Evolutionary conservation across 2,329 filamentous ascomycete genomes (phyloP).

Genomic region (Daldinia sp.): DNA sequence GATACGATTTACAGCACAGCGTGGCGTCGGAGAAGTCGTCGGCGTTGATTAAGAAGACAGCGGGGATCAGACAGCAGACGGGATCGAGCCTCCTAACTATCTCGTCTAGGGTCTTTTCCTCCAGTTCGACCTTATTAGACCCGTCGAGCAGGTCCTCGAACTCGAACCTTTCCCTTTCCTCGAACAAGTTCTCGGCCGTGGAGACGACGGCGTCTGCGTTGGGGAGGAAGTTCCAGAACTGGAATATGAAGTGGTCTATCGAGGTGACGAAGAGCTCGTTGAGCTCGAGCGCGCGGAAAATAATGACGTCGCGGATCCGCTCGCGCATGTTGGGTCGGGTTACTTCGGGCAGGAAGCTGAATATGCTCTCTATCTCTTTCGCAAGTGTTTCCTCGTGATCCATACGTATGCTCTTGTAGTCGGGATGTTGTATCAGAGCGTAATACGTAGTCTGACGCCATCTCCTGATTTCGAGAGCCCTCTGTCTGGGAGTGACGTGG

Average conservation of each 20-base stretch:
- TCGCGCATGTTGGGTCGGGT: neutral
- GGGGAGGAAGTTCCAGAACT: neutral
- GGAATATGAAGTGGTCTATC: neutral
- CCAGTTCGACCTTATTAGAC: neutral
- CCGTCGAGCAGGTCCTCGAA: neutral
- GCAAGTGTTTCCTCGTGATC: neutral
- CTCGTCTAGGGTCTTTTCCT: neutral
- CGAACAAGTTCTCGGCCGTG: neutral
- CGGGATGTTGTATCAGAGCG: neutral
- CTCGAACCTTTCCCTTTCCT: neutral
- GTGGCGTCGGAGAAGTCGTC: neutral
- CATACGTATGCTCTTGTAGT: neutral
- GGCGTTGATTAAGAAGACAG: neutral
- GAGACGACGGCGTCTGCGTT: too few species aligned
- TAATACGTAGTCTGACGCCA: neutral
- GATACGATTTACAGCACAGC: neutral
- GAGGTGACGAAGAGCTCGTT: neutral
- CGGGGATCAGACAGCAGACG: neutral
- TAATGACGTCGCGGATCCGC: neutral
- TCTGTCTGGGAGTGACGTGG: neutral
- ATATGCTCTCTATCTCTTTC: neutral
- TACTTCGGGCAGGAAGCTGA: neutral
- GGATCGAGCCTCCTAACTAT: neutral
- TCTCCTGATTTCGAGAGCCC: neutral
- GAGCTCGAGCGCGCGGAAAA: neutral